phyloP scores from a whole-genome alignment of 2,329 filamentous ascomycete genomes.

The Rhinocladiella mackenziei region DNA sequence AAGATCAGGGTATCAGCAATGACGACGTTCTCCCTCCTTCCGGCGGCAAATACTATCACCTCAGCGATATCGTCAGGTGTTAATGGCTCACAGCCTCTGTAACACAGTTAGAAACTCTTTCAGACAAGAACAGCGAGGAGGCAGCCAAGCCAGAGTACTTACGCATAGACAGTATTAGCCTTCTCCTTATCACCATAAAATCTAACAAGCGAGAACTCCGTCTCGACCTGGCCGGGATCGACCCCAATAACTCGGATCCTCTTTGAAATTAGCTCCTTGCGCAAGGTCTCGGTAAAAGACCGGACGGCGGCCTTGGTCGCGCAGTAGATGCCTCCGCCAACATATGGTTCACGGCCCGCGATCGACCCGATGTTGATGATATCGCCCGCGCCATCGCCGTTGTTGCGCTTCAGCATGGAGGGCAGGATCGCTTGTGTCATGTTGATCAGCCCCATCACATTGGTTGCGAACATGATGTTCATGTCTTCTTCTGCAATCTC shows the following conservation, averaged over 20 bases:
- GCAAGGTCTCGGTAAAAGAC: constrained; percentile 75
- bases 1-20: constrained; percentile 82
- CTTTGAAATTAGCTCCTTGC: constrained; percentile 77
- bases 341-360: constrained; percentile 81
- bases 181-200: constrained; percentile 85
- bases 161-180: constrained; percentile 75
- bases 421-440: constrained; percentile 90
- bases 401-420: constrained; percentile 64
- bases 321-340: constrained; percentile 85
- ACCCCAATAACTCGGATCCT: constrained; percentile 80
- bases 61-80: constrained; percentile 90
- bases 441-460: constrained; percentile 90
- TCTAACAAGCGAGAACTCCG: constrained; percentile 85
- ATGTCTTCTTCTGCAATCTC: constrained; percentile 79
- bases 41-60: constrained; percentile 78
- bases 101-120: background rate
- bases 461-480: constrained; percentile 82
- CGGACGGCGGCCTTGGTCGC: constrained; percentile 85
- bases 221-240: constrained; percentile 90
- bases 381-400: constrained; percentile 73
- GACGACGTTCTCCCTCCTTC: constrained; percentile 82
- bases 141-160: constrained; percentile 51
- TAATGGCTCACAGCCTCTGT: constrained; percentile 70
- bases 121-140: background rate
- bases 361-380: constrained; percentile 91